Conservation (phyloP, 352 stramenopile species). For the Pythium dissotocum region DNA sequence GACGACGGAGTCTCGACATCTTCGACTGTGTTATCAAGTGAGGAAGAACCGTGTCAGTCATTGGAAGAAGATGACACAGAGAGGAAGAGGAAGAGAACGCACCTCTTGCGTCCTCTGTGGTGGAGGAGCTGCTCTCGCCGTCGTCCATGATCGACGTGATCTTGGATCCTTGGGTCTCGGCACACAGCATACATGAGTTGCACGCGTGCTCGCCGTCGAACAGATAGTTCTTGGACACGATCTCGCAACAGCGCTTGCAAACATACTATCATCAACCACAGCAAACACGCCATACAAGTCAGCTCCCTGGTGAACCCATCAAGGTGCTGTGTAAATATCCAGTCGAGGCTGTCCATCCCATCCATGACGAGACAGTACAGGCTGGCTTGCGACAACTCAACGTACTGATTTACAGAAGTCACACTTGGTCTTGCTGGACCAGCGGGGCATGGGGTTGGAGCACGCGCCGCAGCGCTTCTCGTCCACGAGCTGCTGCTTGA, state of each 20-base stretch:
- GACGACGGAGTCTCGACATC: constrained; percentile 10
- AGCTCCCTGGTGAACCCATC: not conserved
- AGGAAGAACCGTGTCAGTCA: no score
- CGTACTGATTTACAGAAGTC: constrained; percentile 64
- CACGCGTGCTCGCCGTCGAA: constrained; percentile 42
- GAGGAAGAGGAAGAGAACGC: not conserved
- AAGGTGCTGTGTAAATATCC: not conserved
- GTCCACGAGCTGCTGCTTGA: constrained; percentile 47
- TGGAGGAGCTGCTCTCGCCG: constrained; percentile 15
- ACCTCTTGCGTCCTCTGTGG: constrained; percentile 14
- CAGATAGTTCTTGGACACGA: constrained; percentile 61
- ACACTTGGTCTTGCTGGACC: constrained; percentile 58
- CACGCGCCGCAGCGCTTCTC: constrained; percentile 65
- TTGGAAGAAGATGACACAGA: not conserved
- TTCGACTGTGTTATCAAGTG: not conserved
- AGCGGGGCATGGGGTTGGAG: constrained; percentile 58
- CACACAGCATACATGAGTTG: constrained; percentile 60
- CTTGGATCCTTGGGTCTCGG: constrained; percentile 35
- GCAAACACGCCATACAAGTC: constrained; percentile 5
- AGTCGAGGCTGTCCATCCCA: no score
- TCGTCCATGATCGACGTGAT: constrained; percentile 28
- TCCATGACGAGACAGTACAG: no score
- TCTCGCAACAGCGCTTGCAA: constrained; percentile 66
- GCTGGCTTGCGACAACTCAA: constrained; percentile 12
- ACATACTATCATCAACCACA: constrained; percentile 43